Base-by-base conservation (phyloP, 139 green algal species). In the Deuterostichococcus epilithicus region DNA sequence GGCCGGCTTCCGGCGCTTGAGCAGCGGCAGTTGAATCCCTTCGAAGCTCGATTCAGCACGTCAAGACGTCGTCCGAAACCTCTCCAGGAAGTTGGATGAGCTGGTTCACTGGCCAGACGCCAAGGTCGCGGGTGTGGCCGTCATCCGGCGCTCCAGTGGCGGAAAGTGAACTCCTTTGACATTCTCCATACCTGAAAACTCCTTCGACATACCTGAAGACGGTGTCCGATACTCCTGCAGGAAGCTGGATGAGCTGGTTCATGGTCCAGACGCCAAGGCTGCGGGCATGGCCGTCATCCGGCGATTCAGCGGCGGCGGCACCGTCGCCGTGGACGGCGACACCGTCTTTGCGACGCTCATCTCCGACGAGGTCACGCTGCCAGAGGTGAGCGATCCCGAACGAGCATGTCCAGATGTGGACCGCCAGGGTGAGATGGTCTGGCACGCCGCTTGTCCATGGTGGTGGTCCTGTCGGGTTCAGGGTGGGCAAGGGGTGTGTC, bases 271-370 rank as follows among this genome's bases (percentile, higher is more conserved):
- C 58, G 92, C 89, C 1, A 47, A 76, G 2, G n/a, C 83, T 18
- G 52, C 68, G 13, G 73, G 78, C 3, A 77, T 97, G 0, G 82
- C 83, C 47, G 76, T 96, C 35, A 90, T 99, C 71, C 89, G 89
- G 47, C 86, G 95, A 1, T 99, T 97, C 82, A 97, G 88, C 3
- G 96, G 96, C 0, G 96, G 96, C 2, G 96, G 96, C n/a, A 99
- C 96, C 47, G 96, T 99, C 5, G 88, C 99, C 0, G 90, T 98
- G 20, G 96, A 99, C 73, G 2, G 74, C 0, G 80, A 95, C 84
- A 98, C 96, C 1, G 58, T 98, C 0, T 81, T 85, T 68, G 80
- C 70, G 3, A 81, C 77, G 18, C 34, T 87, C 6, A 83, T 88
- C 8, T 52, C 42, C 10, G 13, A 13, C 42, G 42, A 52, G 13